Base-by-base conservation (phyloP, 495 filamentous ascomycete genomes). In the Aspergillus saccharolyticus region DNA sequence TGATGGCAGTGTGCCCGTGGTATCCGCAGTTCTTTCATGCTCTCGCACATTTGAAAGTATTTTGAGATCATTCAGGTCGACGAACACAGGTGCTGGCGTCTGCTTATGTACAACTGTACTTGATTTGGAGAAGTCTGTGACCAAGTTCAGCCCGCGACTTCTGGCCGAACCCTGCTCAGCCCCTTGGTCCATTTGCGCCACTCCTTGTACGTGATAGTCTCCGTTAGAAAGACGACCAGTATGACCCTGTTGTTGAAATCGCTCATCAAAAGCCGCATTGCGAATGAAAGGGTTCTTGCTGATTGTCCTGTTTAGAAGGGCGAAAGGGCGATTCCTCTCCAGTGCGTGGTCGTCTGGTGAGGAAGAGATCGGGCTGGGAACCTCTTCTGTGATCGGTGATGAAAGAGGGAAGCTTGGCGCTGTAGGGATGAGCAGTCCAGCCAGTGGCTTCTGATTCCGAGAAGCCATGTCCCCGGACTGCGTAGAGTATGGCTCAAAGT, bases 111-210 rank as follows among this genome's bases (percentile, higher is more conserved):
- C 58, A 0, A 66, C 50, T 30, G 64, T 47, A 19, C 55, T 44
- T 2, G 71, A 39, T 16, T 60, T 61, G 2, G 72, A 69, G 47
- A 80, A 75, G 48, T 78, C 70, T 4, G 88, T 90, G 9, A 88
- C 78, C 4, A 91, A 62, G 60, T 80, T 89, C 65, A 90, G 77
- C 3, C 85, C 86, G 3, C 71, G 54, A 12, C 80, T 82, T 63
- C 71, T 68, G 33, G 73, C 75, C 18, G 51, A 44, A 42, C 60
- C 64, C 59, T 67, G 68, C 30, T 53, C 39, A 9, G 44, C 20
- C 10, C 9, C 42, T 20, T 14, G 21, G 5, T 19, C 21, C 22
- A 50, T 24, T 1, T 28, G 21, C 12, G 6, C 12, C 0, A 12
- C 21, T 25, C 22, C 21, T 25, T 28, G 46, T 9, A n/a, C 21